Evolutionary conservation across 164 flowering plant species (phyloP), one percentile per base, ranked within the genome.

Genomic region (Umbilicus rupestris): DNA sequence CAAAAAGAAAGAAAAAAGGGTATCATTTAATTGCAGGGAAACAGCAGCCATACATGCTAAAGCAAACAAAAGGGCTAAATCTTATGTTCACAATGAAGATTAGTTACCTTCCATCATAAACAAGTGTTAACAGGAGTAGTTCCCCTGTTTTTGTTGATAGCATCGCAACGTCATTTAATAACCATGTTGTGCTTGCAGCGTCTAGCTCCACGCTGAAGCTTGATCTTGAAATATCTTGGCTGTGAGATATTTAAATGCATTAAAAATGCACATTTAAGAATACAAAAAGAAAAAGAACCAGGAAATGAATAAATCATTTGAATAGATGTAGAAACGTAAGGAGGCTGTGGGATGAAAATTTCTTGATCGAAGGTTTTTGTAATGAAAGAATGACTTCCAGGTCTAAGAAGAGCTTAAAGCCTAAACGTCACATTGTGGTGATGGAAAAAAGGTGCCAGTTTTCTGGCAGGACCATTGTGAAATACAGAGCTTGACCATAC

Each of bases 141-240:
- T 95, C 99, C 70, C 99, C 99, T 50, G 92, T 79, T 84, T 92
- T 95, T 47, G 97, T 84, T 66, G 99, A 95, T 64, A 95, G 82
- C 82, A 95, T 76, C 47, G 91, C 97, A 17, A 90, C 94, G 73
- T 95, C 96, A 77, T 81, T 82, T 47, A 68, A 71, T 68, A 95
- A 77, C 97, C 97, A 95, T 39, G 91, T 84, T 41, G 91, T 90
- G 84, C 79, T 77, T 73, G 97, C 70, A 66, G 97, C 96, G 81
- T 92, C 99, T 71, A 95, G 94, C 82, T 95, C 99, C 74, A 87
- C 87, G 72, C 64, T 81, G 73, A 95, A 87, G 76, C 73, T 80
- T 71, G 94, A 87, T 75, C 88, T 79, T 67, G 92, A 88, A 80
- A 89, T 74, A 73, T 95, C 96, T 70, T 81, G 97, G 79, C 99